Conservation (phyloP, 2,329 filamentous ascomycete species). For the Dactylonectria estremocensis region DNA sequence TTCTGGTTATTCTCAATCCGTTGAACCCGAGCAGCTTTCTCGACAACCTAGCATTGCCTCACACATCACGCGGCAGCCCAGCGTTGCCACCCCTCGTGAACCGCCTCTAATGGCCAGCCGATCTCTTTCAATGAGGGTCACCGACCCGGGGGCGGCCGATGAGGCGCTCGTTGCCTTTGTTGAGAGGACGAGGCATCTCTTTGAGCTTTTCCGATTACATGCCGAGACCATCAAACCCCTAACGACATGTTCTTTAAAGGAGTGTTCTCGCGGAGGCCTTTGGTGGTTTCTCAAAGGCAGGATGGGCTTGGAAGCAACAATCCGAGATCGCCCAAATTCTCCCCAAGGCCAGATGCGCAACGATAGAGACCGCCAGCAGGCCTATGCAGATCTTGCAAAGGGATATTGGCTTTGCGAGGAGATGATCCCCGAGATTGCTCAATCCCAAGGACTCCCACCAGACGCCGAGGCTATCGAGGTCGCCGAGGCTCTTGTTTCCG, state of each 20-base stretch:
- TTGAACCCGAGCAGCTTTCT: conserved; percentile 41
- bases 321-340: conserved; percentile 72
- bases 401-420: conserved; percentile 83
- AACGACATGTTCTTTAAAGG: conserved; percentile 72
- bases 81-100: conserved; percentile 46
- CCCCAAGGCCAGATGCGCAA: conserved; percentile 69
- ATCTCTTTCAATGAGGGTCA: conserved; percentile 57
- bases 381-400: conserved; percentile 89
- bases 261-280: conserved; percentile 80
- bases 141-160: conserved; percentile 68
- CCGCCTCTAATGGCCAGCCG: conserved; percentile 49
- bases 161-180: conserved; percentile 81
- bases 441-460: conserved; percentile 58
- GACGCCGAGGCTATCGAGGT: conserved; percentile 67
- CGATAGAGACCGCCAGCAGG: conserved; percentile 76
- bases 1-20: conserved; percentile 49
- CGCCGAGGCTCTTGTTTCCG: conserved; percentile 71
- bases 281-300: conserved; percentile 95
- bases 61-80: conserved; percentile 42
- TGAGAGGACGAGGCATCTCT: conserved; percentile 79
- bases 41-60: conserved; percentile 41
- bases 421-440: conserved; percentile 65
- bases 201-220: conserved; percentile 82
- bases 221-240: conserved; percentile 81
- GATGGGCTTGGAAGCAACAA: conserved; percentile 79